phyloP scores from a whole-genome alignment of 2,329 filamentous ascomycete species.

The Ceratocystis lukuohia region DNA sequence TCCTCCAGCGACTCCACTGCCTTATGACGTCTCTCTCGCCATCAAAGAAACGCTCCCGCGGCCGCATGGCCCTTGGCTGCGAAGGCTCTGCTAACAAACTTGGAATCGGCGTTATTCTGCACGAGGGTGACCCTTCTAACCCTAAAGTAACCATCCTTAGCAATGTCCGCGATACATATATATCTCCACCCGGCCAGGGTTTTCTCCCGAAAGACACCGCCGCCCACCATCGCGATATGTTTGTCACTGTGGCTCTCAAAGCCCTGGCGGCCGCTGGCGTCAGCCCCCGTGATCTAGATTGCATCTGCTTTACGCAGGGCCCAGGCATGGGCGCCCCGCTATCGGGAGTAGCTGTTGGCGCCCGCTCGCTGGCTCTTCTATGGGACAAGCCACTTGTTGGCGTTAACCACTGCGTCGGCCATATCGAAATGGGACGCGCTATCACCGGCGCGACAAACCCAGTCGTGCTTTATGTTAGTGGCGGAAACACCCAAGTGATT shows the following conservation, averaged over 20 bases:
- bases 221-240: constrained; percentile 75
- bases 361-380: constrained; percentile 64
- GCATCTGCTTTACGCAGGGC: constrained; percentile 89
- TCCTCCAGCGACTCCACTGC: neutral
- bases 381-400: constrained; percentile 85
- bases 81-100: constrained; percentile 98
- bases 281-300: constrained; percentile 56
- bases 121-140: constrained; percentile 43
- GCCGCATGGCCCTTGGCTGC: constrained; percentile 44
- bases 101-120: constrained; percentile 80
- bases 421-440: constrained; percentile 94
- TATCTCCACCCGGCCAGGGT: constrained; percentile 79
- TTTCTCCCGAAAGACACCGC: constrained; percentile 97
- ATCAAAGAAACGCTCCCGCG: constrained; percentile 19
- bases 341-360: constrained; percentile 72
- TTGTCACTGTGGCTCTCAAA: constrained; percentile 65
- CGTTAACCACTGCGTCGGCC: constrained; percentile 95
- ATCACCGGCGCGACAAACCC: constrained; percentile 87
- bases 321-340: constrained; percentile 95
- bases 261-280: constrained; percentile 60
- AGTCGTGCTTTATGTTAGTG: constrained; percentile 88
- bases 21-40: constrained; percentile 21
- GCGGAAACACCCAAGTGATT: constrained; percentile 95
- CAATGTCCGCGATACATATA: constrained; percentile 89
- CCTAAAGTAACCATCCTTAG: constrained; percentile 55